Evolutionary conservation across 345 rosid species (phyloP), one percentile per base, ranked within the genome.

Genomic region (Lumnitzera littorea): DNA sequence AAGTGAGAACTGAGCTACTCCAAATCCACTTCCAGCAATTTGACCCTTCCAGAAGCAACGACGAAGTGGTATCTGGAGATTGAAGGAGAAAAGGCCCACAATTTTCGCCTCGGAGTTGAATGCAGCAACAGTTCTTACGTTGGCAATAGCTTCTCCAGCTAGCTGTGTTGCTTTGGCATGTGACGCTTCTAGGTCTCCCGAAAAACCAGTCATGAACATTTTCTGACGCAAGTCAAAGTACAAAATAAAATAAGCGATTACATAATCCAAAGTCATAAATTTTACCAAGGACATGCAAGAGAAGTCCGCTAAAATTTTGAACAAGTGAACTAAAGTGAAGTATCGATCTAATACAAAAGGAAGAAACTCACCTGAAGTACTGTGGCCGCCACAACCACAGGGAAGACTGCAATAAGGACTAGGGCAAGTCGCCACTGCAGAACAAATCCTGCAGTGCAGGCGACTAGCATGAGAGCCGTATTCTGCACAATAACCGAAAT

Each of bases 1-100:
- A 29, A 94, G 95, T 58, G 79, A 66, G 66, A 94, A 94, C 69
- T 94, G 99, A 67, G 99, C 99, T 20, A 94, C 81, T 15, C 99
- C 99, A 23, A 72, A 94, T 31, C 99, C 99, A 59, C 91, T 88
- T 67, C 99, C 99, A 14, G 97, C 97, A 31, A 94, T 88, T 75
- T 94, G 97, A 27, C 99, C 99, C 77, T 94, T 94, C 99, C 99
- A 94, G 70, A 94, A 94, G 76, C 99, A 94, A 12, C 91, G 88
- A 48, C 76, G 80, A 27, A 94, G 61, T 1, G 99, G 99, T 55
- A 63, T 72, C 70, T 90, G 81, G 20, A 94, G 97, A 72, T 77
- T 94, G 62, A 70, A 64, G 50, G 91, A 75, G 87, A 87, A 94
- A 24, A 94, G 91, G 27, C 86, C 78, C 47, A 94, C 95, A 23